Base-by-base conservation (phyloP, 2,329 filamentous ascomycete species). In the Daldinia eschscholtzii region DNA sequence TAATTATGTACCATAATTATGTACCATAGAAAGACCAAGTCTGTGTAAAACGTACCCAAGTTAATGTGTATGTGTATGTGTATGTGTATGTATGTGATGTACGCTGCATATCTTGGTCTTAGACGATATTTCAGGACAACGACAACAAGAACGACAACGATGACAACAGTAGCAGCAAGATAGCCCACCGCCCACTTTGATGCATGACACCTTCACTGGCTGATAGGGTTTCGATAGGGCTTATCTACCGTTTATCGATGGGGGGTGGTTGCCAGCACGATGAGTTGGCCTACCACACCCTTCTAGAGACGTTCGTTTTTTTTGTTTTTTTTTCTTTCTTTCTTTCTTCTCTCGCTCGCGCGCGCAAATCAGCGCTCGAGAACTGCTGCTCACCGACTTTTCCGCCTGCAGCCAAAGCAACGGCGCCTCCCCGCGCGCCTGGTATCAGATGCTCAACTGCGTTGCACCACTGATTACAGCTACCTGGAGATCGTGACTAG, bases 251-350 rank as follows among this genome's bases (percentile, higher is more conserved):
- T 69, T 53, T 72, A 67, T 70, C 64, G 56, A 67, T 56, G 64
- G 57, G 52, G 33, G 33, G 58, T 62, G 62, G 52, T 48, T 44
- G 42, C 61, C 58, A 61, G 64, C 67, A 68, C 67, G 67, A 72
- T 72, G 70, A 70, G 70, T 72, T 72, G 70, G 70, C 70, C 67
- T 70, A 67, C 70, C 70, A 72, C 70, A 70, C 67, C 70, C 56
- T 70, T 67, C 56, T 37, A 35, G 26, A 28, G 26, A 64, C 35
- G 48, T 39, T 70, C 70, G 67, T 64, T 35, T 35, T 64, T 23
- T 23, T 23, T 23, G 1, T 23, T 23, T 23, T 23, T 23, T 23
- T 2, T 23, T n/a, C n/a, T n/a, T n/a, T n/a, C n/a, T n/a, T n/a
- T n/a, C n/a, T n/a, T n/a, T n/a, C n/a, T 23, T 23, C 20, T 23